Conservation (phyloP, 805 yeast species). For the Brettanomyces sp. region DNA sequence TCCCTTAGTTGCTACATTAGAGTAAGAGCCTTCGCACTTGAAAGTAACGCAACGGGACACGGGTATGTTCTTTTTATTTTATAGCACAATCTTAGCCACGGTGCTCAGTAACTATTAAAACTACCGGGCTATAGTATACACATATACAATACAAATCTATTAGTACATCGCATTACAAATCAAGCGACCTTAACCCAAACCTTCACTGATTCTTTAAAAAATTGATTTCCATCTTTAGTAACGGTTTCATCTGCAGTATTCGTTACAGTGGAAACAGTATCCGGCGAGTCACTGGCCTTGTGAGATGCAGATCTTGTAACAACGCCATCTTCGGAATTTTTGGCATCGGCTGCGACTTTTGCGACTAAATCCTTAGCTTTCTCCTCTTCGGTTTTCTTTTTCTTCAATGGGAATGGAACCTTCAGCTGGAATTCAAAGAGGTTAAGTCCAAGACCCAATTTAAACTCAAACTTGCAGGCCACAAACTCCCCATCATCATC, state of each 20-base stretch:
- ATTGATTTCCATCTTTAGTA: constrained; percentile 5
- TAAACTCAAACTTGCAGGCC: constrained; percentile 35
- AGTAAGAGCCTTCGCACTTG: neutral
- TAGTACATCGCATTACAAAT: constrained; percentile 1
- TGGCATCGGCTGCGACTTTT: neutral
- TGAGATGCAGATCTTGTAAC: neutral
- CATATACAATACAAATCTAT: neutral
- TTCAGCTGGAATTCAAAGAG: constrained; percentile 29
- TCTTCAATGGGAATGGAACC: constrained; percentile 16
- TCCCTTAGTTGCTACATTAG: constrained; percentile 6
- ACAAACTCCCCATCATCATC: constrained; percentile 15
- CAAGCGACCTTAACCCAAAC: constrained; percentile 33
- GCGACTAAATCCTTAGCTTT: constrained; percentile 1
- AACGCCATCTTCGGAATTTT: neutral
- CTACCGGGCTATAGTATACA: neutral
- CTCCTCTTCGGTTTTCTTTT: constrained; percentile 3
- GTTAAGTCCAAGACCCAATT: constrained; percentile 38
- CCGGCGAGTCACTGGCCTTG: neutral
- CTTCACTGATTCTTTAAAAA: constrained; percentile 25
- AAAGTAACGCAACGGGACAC: too few species aligned
- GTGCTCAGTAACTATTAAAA: too few species aligned
- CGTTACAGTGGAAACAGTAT: neutral
- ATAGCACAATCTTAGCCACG: too few species aligned
- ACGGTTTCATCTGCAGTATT: neutral
- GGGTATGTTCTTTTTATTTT: too few species aligned